These are phyloP conservation scores for Firmiana major DNA, from an alignment of 345 rosid species.

Conservation along the genomic window DNA sequence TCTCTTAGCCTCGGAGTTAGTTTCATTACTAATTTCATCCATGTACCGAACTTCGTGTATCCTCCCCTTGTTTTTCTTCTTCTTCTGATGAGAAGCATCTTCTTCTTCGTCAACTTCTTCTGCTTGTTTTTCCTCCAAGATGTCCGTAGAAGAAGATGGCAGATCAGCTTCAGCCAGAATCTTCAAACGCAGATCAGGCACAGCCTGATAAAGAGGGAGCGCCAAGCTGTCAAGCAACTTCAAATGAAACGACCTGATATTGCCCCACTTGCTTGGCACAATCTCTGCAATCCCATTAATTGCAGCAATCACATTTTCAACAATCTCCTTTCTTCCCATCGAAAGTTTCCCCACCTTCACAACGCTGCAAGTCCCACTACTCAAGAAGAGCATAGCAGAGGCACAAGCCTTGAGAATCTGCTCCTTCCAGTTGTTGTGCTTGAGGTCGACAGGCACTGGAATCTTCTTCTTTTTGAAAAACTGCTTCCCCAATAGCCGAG, in stretches of 20 bases:
- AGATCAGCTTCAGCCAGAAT: slow-evolving; percentile 32
- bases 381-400: slow-evolving; percentile 57
- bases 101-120: slow-evolving; percentile 12
- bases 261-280: slow-evolving; percentile 68
- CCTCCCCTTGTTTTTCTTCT: slow-evolving; percentile 61
- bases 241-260: slow-evolving; percentile 65
- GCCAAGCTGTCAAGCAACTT: slow-evolving; percentile 69
- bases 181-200: slow-evolving; percentile 65
- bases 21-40: slow-evolving; percentile 44
- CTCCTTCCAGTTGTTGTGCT: slow-evolving; percentile 76
- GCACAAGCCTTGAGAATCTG: slow-evolving; percentile 59
- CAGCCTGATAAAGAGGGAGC: slow-evolving; percentile 62
- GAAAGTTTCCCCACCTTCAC: slow-evolving; percentile 62
- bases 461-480: slow-evolving; percentile 69
- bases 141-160: slow-evolving; percentile 11
- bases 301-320: slow-evolving; percentile 53
- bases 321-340: slow-evolving; percentile 40
- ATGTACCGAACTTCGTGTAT: slow-evolving; percentile 76
- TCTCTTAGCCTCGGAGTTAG: slow-evolving; percentile 18
- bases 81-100: slow-evolving; percentile 21
- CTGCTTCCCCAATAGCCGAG: slow-evolving; percentile 73
- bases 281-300: slow-evolving; percentile 55
- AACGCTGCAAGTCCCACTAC: slow-evolving; percentile 68
- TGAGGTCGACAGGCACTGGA: slow-evolving; percentile 57
- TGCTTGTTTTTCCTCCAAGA: slow-evolving; percentile 18